phyloP scores from a whole-genome alignment of 345 rosid genomes.

The Murraya paniculata region DNA sequence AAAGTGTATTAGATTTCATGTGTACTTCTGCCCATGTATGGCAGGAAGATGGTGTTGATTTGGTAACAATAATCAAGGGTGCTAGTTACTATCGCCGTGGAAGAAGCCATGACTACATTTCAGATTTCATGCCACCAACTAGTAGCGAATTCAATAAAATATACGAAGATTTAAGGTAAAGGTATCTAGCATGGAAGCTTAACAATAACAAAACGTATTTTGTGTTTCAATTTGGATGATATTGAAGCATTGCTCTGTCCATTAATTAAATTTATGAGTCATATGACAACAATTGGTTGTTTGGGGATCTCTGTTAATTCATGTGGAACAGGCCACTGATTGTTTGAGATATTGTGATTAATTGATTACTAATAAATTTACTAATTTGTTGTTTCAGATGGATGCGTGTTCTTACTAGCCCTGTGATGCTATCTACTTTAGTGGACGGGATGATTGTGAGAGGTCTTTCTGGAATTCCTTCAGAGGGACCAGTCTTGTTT shows the following conservation, averaged over 20 bases:
- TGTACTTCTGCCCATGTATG: background rate
- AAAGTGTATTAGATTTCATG: background rate
- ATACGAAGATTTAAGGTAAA: constrained; percentile 24
- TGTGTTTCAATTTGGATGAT: background rate
- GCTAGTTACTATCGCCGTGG: constrained; percentile 59
- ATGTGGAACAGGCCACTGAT: background rate
- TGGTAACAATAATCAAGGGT: constrained; percentile 60
- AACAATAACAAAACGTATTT: background rate
- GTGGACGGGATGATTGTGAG: constrained; percentile 48
- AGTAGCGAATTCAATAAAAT: constrained; percentile 38
- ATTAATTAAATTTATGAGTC: background rate
- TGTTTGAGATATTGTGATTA: background rate
- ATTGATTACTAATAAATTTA: background rate
- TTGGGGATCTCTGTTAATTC: background rate
- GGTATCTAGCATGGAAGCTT: background rate
- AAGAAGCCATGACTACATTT: constrained; percentile 37
- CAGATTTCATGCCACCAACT: constrained; percentile 60
- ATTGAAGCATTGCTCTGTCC: background rate
- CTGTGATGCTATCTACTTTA: constrained; percentile 47
- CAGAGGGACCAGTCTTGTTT: constrained; percentile 52
- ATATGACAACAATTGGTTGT: too few relatives aligned
- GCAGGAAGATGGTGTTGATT: constrained; percentile 18
- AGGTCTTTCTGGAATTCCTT: constrained; percentile 54
- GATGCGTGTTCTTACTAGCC: constrained; percentile 3
- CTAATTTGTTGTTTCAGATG: constrained; percentile 8